Evolutionary conservation across 2,329 filamentous ascomycete species (phyloP), one percentile per base, ranked within the genome.

Genomic region (Fusarium sp.): DNA sequence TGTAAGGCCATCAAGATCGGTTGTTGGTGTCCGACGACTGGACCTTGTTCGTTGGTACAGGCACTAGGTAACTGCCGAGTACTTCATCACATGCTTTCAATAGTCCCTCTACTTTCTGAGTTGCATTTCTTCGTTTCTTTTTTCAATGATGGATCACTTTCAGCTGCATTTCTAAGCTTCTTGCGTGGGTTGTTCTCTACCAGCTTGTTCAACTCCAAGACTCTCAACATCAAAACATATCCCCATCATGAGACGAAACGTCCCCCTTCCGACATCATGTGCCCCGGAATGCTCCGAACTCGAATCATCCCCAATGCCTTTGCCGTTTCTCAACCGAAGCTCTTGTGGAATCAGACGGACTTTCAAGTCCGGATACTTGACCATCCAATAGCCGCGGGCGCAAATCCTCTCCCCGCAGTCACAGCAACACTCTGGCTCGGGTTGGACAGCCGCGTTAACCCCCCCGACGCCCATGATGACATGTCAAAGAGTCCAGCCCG

Each of bases 341-440:
- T 47, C 54, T 66, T 66, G 62, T 67, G 52, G 62, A 71, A 73
- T 62, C 66, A 58, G 52, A 13, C 76, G 76, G 76, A 78, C 74
- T 77, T 77, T 56, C 71, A 78, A 78, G 67, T 78, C 76, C 76
- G 76, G 64, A 24, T 63, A 64, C 35, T 50, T 45, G 45, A 60
- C 54, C 52, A 29, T 57, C 76, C 76, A 78, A 78, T 78, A 52
- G 67, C 61, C n/a, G 35, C 50, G 45, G 38, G 31, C 40, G 29
- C 27, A 72, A 66, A 42, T 52, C 37, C 54, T 58, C 63, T 64
- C 76, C 69, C 69, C 74, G 66, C 76, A 73, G 68, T 74, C 69
- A 60, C 52, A 62, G 31, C 38, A 60, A 59, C 60, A 57, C 60
- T 56, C 52, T 56, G 60, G 60, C 67, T 76, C 61, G 63, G 56